These are phyloP conservation scores for Tylopilus intermedius DNA, from an alignment of 768 basidiomycete species.

Conservation along the genomic window DNA sequence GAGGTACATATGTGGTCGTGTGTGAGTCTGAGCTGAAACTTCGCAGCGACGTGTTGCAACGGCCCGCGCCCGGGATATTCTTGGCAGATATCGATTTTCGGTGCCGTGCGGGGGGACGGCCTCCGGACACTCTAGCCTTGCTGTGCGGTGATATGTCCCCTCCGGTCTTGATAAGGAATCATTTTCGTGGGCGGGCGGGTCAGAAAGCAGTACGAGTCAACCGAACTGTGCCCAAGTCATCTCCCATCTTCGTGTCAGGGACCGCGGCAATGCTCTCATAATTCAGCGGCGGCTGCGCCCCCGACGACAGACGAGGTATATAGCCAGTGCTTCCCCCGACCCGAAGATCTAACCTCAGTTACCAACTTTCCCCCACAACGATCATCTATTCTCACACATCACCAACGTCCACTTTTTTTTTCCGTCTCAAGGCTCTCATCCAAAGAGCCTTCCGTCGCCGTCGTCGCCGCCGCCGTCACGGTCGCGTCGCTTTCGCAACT, in stretches of 20 bases:
- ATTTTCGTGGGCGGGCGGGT: slow-evolving; percentile 12
- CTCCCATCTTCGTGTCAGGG: slow-evolving; percentile 4
- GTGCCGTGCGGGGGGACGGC: slow-evolving; percentile 3
- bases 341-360: neutral
- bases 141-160: neutral
- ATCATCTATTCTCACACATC: slow-evolving; percentile 18
- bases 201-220: slow-evolving; percentile 18
- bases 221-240: slow-evolving; percentile 11
- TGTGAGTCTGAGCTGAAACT: neutral
- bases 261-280: slow-evolving; percentile 27
- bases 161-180: slow-evolving; percentile 13
- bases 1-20: neutral
- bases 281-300: slow-evolving; percentile 24
- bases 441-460: slow-evolving; percentile 10
- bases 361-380: slow-evolving; percentile 4
- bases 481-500: slow-evolving; percentile 3
- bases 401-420: slow-evolving; percentile 10
- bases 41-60: neutral
- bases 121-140: slow-evolving; percentile 18
- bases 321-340: slow-evolving; percentile 8
- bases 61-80: neutral
- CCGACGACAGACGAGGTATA: slow-evolving; percentile 19
- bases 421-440: slow-evolving; percentile 8
- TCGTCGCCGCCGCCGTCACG: slow-evolving; percentile 7
- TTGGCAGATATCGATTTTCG: neutral